Percentiles rank a stretch among this genome's conserved stretches.
Evolutionary conservation across 2,329 filamentous ascomycete genomes (phyloP).

Genomic region (Sordariomycetes sp.): DNA sequence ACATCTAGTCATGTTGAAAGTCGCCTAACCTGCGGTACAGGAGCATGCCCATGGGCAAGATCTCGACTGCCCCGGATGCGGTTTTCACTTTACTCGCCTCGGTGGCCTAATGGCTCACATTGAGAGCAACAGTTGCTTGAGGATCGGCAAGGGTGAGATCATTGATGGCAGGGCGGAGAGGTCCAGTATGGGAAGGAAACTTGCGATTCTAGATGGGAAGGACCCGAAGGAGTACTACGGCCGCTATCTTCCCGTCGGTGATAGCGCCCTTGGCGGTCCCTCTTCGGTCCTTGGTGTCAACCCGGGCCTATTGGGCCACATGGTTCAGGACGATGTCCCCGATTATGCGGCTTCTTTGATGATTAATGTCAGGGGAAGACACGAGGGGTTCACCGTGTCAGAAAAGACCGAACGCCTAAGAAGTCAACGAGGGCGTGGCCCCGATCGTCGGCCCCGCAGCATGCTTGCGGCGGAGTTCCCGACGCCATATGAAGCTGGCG

Average conservation of each 20-base stretch:
- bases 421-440: not conserved
- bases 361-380: not conserved
- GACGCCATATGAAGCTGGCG: not conserved
- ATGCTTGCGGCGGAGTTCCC: not conserved
- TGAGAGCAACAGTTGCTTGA: constrained; percentile 24
- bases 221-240: constrained; percentile 7
- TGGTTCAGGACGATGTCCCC: not conserved
- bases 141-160: constrained; percentile 18
- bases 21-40: not conserved
- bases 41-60: not conserved
- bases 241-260: not conserved
- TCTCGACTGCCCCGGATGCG: constrained; percentile 17
- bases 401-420: not conserved
- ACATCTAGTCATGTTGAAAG: not conserved
- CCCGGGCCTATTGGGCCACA: not conserved
- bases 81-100: constrained; percentile 20
- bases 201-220: constrained; percentile 8
- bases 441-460: not conserved
- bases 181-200: constrained; percentile 17
- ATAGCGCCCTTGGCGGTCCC: not conserved
- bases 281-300: not conserved
- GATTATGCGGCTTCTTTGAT: not conserved
- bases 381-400: not conserved
- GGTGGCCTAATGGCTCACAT: constrained; percentile 29
- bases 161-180: constrained; percentile 21